A percentile compares a stretch with the other conserved stretches of the same genome.
Conservation (phyloP, 257 asterid species). For the Henckelia pumila region DNA sequence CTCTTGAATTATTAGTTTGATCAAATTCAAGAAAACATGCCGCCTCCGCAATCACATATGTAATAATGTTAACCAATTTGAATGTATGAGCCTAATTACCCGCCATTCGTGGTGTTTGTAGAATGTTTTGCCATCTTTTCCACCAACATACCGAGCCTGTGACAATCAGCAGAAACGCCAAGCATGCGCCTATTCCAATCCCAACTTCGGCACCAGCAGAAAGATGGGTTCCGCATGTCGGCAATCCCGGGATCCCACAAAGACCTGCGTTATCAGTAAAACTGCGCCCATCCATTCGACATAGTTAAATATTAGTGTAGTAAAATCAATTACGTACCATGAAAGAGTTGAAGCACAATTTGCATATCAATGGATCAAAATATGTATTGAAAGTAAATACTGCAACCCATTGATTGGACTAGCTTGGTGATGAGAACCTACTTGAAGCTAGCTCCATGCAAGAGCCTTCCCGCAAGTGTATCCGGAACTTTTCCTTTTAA, state of each 20-base stretch:
- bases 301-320: too few relatives aligned
- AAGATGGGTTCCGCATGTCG: background rate
- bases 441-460: slow-evolving; percentile 86
- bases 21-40: too few relatives aligned
- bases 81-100: background rate
- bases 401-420: background rate
- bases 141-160: background rate
- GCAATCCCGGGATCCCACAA: background rate
- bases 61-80: background rate
- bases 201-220: background rate
- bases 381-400: background rate
- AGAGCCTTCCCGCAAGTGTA: slow-evolving; percentile 87
- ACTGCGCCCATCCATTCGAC: background rate
- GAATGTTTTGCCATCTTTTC: background rate
- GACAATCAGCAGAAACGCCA: too few relatives aligned
- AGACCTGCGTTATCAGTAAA: background rate
- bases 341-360: too few relatives aligned
- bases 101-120: background rate
- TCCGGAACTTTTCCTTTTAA: slow-evolving; percentile 85
- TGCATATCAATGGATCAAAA: background rate
- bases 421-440: slow-evolving; percentile 19
- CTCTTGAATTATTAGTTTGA: too few relatives aligned
- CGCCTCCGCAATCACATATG: too few relatives aligned
- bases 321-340: too few relatives aligned
- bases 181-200: background rate